These are phyloP conservation scores for Crepidotus variabilis DNA, from an alignment of 768 basidiomycete species.

Conservation along the genomic window DNA sequence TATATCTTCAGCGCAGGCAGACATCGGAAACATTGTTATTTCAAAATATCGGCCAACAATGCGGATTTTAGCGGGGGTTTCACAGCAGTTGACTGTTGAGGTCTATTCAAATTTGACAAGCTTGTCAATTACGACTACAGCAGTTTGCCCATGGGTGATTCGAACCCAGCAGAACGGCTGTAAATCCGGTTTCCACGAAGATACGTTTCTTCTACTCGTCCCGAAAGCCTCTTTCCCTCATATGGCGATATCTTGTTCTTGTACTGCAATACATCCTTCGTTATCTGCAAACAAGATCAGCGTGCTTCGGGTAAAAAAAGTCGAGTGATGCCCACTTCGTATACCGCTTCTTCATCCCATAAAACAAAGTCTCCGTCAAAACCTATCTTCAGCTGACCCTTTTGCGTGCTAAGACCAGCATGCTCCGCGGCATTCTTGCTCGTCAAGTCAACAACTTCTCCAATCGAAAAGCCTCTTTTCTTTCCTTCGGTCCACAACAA, in stretches of 20 bases:
- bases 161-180: slow-evolving; percentile 35
- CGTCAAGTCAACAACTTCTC: slow-evolving; percentile 72
- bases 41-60: no score
- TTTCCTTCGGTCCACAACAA: slow-evolving; percentile 84
- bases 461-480: slow-evolving; percentile 53
- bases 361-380: slow-evolving; percentile 85
- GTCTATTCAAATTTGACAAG: not conserved
- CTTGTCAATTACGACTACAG: slow-evolving; percentile 22
- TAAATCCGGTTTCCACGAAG: slow-evolving; percentile 76
- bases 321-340: slow-evolving; percentile 27
- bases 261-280: slow-evolving; percentile 70
- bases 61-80: no score
- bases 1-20: no score
- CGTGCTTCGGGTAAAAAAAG: not conserved
- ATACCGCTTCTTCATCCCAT: slow-evolving; percentile 56
- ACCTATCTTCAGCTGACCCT: slow-evolving; percentile 73
- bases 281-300: slow-evolving; percentile 47
- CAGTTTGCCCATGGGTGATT: slow-evolving; percentile 34
- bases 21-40: no score
- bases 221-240: slow-evolving; percentile 66
- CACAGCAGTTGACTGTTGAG: no score
- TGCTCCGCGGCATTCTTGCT: slow-evolving; percentile 72
- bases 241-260: slow-evolving; percentile 96
- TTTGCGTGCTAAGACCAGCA: slow-evolving; percentile 63
- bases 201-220: slow-evolving; percentile 73